These are phyloP conservation scores for Moniliophthora roreri DNA, from an alignment of 1,284 basidiomycete genomes.

Conservation along the genomic window DNA sequence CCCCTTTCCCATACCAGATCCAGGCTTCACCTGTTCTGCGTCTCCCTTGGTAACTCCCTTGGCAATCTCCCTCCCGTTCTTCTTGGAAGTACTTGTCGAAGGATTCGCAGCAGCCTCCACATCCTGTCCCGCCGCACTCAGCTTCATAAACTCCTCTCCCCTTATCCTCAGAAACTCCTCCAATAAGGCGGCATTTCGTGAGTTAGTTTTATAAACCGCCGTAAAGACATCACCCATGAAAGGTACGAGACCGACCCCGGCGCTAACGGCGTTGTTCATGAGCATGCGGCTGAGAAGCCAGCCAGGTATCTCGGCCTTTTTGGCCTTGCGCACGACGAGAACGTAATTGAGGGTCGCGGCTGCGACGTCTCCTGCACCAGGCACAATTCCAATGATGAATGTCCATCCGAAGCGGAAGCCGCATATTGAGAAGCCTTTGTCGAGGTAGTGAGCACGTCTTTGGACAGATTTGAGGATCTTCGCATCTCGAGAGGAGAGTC, in stretches of 20 bases:
- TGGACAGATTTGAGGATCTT: constrained; percentile 77
- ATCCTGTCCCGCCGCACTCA: constrained; percentile 32
- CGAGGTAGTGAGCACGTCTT: constrained; percentile 84
- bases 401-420: constrained; percentile 90
- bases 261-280: constrained; percentile 76
- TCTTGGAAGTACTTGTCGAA: constrained; percentile 12
- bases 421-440: constrained; percentile 85
- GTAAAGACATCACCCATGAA: constrained; percentile 77
- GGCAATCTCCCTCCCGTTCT: constrained; percentile 20
- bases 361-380: constrained; percentile 67
- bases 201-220: constrained; percentile 85
- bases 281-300: constrained; percentile 78
- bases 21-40: constrained; percentile 48
- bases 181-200: constrained; percentile 77
- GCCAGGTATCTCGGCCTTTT: constrained; percentile 68
- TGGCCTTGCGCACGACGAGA: constrained; percentile 78
- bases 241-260: constrained; percentile 75
- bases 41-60: constrained; percentile 32
- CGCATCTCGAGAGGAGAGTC: constrained; percentile 77
- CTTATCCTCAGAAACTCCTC: constrained; percentile 72
- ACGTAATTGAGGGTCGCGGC: constrained; percentile 72
- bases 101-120: constrained; percentile 6
- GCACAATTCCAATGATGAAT: constrained; percentile 79
- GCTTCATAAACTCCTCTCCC: constrained; percentile 61
- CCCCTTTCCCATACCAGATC: constrained; percentile 40